Percentiles rank a stretch among this genome's conserved stretches.
phyloP scores from a whole-genome alignment of 148 eudicot species.

The Salicornia ramosissima region DNA sequence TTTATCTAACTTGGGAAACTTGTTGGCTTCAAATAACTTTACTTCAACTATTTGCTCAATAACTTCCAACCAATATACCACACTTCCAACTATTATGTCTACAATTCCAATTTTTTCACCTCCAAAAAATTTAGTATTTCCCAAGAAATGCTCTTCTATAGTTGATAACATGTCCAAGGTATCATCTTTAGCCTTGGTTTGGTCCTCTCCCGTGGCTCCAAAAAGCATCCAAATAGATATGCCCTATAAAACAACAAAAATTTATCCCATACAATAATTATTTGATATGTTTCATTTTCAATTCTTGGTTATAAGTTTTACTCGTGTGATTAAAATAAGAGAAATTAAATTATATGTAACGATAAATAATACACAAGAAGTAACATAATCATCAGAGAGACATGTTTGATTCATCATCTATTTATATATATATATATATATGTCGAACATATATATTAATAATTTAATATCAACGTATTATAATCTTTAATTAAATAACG shows the following conservation, averaged over 20 bases:
- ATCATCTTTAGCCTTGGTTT: slow-evolving; percentile 24
- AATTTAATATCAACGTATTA: no score
- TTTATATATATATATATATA: no score
- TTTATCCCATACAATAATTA: no score
- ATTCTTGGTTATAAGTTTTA: no score
- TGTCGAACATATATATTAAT: no score
- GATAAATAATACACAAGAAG: no score
- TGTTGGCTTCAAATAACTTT: slow-evolving; percentile 12
- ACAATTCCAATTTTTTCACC: slow-evolving; percentile 23
- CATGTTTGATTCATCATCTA: no score
- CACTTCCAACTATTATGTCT: slow-evolving; percentile 20
- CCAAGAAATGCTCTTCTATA: slow-evolving; percentile 25
- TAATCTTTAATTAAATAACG: no score
- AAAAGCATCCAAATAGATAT: slow-evolving; percentile 14
- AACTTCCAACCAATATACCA: slow-evolving; percentile 24
- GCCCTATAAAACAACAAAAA: slow-evolving; percentile 6
- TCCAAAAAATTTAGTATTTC: slow-evolving; percentile 20
- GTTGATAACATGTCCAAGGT: slow-evolving; percentile 19
- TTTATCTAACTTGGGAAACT: slow-evolving; percentile 11
- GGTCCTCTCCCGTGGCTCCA: slow-evolving; percentile 15
- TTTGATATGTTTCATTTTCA: no score
- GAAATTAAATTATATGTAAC: no score
- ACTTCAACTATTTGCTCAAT: slow-evolving; percentile 10
- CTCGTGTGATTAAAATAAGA: no score
- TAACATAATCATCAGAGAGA: no score